phyloP scores from a whole-genome alignment of 768 basidiomycete species.

The Exsudoporus frostii region DNA sequence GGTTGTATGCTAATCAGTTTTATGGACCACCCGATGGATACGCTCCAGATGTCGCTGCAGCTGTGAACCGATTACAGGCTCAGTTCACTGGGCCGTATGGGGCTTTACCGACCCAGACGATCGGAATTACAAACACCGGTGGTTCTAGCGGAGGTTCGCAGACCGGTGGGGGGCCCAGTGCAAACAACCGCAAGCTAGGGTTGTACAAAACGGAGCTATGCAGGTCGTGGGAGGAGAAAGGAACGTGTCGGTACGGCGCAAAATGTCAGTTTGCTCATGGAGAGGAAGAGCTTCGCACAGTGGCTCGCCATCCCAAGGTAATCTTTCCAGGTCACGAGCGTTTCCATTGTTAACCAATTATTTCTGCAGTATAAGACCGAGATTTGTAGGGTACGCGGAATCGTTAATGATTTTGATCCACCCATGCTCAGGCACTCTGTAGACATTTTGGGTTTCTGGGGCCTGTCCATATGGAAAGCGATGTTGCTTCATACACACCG shows the following conservation, averaged over 20 bases:
- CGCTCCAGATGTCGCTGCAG: slow-evolving; percentile 49
- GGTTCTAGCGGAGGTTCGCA: slow-evolving; percentile 26
- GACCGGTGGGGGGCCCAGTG: slow-evolving; percentile 66
- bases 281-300: slow-evolving; percentile 79
- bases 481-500: slow-evolving; percentile 93
- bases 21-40: slow-evolving; percentile 63
- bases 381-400: slow-evolving; percentile 72
- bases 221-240: slow-evolving; percentile 92
- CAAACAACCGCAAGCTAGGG: slow-evolving; percentile 88
- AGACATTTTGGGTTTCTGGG: slow-evolving; percentile 94
- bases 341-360: slow-evolving; percentile 16
- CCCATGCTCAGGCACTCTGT: slow-evolving; percentile 11
- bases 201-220: slow-evolving; percentile 91
- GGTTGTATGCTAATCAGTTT: slow-evolving; percentile 71
- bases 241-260: slow-evolving; percentile 75
- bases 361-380: slow-evolving; percentile 81
- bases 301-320: slow-evolving; percentile 89
- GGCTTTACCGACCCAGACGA: slow-evolving; percentile 41
- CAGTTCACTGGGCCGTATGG: slow-evolving; percentile 56
- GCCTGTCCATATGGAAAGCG: slow-evolving; percentile 91
- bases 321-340: slow-evolving; percentile 11
- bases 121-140: slow-evolving; percentile 43
- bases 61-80: slow-evolving; percentile 60
- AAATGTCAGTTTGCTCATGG: slow-evolving; percentile 96
- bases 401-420: background rate